Base-by-base conservation (phyloP, 495 filamentous ascomycete genomes). In the Xeromyces bisporus region DNA sequence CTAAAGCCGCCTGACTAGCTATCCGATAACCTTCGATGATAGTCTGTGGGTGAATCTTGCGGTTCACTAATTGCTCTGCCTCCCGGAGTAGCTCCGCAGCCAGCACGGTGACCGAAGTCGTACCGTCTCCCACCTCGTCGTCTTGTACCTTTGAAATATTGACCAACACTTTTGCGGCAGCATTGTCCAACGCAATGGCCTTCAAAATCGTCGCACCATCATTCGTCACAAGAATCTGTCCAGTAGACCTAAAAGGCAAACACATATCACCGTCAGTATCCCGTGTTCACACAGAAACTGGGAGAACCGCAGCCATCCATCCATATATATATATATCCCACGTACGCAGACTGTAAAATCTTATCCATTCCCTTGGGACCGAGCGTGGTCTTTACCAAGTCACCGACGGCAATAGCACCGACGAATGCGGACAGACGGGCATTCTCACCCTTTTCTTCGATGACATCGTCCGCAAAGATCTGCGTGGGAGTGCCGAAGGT, bases 291-390 rank as follows among this genome's bases (percentile, higher is more conserved):
- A 59, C n/a, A n/a, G n/a, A n/a, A n/a, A n/a, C n/a, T n/a, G n/a
- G n/a, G n/a, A n/a, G n/a, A n/a, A n/a, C n/a, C n/a, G n/a, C n/a
- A n/a, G n/a, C n/a, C n/a, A n/a, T n/a, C n/a, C n/a, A n/a, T n/a
- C n/a, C n/a, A n/a, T n/a, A n/a, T n/a, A n/a, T n/a, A n/a, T n/a
- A n/a, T n/a, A n/a, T n/a, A n/a, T 15, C 24, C 15, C 37, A 66
- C 71, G 25, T 70, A 92, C 79, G 85, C 91, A 59, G 86, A 94
- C 53, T 96, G 89, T 53, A 96, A 60, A 55, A 97, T 97, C 66
- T 97, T 96, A 63, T 97, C 91, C 91, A 96, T 96, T 44, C 89
- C 89, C 64, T 96, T 94, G 1, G 89, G 91, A 8, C 89, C 89
- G 9, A 97, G 64, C 6, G 89, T 97, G 50, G 80, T 89, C 71